Evolutionary conservation across 2,329 filamentous ascomycete species (phyloP).

Genomic region (Colletotrichum scovillei): DNA sequence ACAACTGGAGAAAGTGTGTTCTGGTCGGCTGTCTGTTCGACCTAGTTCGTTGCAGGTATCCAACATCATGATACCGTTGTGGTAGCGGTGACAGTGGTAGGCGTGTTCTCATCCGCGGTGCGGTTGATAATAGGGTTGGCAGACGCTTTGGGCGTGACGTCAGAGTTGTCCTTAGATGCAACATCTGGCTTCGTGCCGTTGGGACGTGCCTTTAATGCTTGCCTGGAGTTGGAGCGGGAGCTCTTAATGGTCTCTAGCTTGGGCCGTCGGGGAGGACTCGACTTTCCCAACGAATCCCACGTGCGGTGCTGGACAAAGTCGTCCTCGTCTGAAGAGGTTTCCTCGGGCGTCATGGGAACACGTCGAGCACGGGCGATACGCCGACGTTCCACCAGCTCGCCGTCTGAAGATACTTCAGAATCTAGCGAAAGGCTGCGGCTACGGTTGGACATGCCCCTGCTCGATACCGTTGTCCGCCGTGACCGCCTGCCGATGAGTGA

Average conservation of each 20-base stretch:
- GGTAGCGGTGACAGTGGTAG: constrained; percentile 1
- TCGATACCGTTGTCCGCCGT: constrained; percentile 36
- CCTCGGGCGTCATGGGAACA: constrained; percentile 39
- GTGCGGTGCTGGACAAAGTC: constrained; percentile 36
- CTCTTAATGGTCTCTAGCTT: constrained; percentile 60
- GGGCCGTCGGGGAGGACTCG: constrained; percentile 52
- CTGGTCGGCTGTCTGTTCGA: background rate
- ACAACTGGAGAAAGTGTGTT: background rate
- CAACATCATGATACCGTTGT: constrained; percentile 13
- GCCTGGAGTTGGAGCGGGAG: constrained; percentile 47
- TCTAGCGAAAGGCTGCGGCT: constrained; percentile 53
- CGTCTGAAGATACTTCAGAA: constrained; percentile 42
- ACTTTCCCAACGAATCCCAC: constrained; percentile 40
- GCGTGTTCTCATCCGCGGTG: constrained; percentile 24
- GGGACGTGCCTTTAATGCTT: constrained; percentile 41
- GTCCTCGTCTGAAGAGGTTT: constrained; percentile 45
- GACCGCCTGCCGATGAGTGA: constrained; percentile 47
- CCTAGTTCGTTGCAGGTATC: no score
- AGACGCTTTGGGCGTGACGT: constrained; percentile 33
- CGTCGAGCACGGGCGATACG: constrained; percentile 21
- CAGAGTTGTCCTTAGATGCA: constrained; percentile 11
- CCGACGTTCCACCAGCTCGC: constrained; percentile 35
- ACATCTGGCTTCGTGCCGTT: constrained; percentile 29
- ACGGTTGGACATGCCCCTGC: constrained; percentile 41
- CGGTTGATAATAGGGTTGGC: constrained; percentile 20